These are phyloP conservation scores for Austroboletus niveus DNA, from an alignment of 1,284 basidiomycete species.

Conservation along the genomic window DNA sequence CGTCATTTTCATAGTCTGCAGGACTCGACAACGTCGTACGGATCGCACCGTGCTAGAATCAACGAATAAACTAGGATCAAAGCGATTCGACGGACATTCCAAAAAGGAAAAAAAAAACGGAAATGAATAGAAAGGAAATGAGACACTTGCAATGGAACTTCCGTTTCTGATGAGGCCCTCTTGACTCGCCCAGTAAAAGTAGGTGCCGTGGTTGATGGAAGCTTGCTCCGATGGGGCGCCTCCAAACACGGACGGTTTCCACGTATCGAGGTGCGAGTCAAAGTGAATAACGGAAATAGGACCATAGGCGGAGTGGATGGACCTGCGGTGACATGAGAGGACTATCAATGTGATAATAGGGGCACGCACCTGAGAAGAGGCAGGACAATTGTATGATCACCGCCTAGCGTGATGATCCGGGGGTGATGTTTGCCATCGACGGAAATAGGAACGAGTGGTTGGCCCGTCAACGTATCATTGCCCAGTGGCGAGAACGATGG, in stretches of 20 bases:
- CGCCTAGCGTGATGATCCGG: constrained; percentile 70
- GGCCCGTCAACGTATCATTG: constrained; percentile 56
- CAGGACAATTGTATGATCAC: constrained; percentile 75
- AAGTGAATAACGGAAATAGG: constrained; percentile 78
- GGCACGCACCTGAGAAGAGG: constrained; percentile 41
- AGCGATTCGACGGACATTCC: constrained; percentile 30
- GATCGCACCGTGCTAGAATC: constrained; percentile 71
- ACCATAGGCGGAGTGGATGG: constrained; percentile 67
- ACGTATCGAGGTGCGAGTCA: constrained; percentile 74
- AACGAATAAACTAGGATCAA: constrained; percentile 71
- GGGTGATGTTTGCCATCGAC: constrained; percentile 65
- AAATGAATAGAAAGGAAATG: constrained; percentile 22
- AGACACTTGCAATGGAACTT: constrained; percentile 76
- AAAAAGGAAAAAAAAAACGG: background rate
- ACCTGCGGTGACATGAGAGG: constrained; percentile 37
- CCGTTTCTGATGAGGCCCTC: constrained; percentile 76
- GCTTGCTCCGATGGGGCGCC: constrained; percentile 66
- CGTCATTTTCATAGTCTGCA: constrained; percentile 71
- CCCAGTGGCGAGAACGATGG: constrained; percentile 57
- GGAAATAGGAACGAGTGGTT: constrained; percentile 52
- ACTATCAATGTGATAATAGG: constrained; percentile 1
- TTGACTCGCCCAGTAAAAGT: constrained; percentile 76
- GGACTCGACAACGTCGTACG: constrained; percentile 70
- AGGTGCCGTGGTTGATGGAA: constrained; percentile 73
- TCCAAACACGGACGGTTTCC: constrained; percentile 71